phyloP scores from a whole-genome alignment of 257 asterid genomes.

The Nemophila menziesii region DNA sequence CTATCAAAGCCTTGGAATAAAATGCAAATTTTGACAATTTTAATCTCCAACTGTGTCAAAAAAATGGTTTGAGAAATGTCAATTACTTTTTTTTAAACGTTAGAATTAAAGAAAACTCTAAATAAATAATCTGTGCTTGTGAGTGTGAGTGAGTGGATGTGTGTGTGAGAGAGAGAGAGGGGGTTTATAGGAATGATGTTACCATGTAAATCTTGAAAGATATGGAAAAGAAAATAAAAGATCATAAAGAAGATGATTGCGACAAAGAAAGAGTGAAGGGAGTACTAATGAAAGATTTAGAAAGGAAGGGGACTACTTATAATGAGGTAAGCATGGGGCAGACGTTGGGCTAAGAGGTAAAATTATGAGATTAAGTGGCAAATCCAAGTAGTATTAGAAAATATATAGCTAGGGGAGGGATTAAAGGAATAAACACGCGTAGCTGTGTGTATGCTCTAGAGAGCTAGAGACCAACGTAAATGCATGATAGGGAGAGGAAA shows the following conservation, averaged over 20 bases:
- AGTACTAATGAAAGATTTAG: constrained; percentile 1
- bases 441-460: constrained; percentile 9
- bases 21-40: no score
- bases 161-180: constrained; percentile 9
- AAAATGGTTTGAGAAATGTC: no score
- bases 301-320: constrained; percentile 8
- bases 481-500: constrained; percentile 11
- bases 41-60: no score
- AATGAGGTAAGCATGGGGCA: constrained; percentile 45
- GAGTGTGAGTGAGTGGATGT: constrained; percentile 1
- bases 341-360: constrained; percentile 5
- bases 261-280: constrained; percentile 24
- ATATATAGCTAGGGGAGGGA: no score
- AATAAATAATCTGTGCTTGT: no score
- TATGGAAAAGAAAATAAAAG: constrained; percentile 28
- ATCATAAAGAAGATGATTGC: constrained; percentile 31
- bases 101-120: no score
- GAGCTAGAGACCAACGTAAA: neutral
- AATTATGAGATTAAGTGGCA: constrained; percentile 28
- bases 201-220: constrained; percentile 43
- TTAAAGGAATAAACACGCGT: constrained; percentile 9
- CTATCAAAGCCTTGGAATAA: no score
- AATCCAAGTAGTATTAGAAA: constrained; percentile 19
- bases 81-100: no score
- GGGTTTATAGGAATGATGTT: constrained; percentile 19